Evolutionary conservation across 306 rosid genomes (phyloP).

Genomic region (Fagus crenata): DNA sequence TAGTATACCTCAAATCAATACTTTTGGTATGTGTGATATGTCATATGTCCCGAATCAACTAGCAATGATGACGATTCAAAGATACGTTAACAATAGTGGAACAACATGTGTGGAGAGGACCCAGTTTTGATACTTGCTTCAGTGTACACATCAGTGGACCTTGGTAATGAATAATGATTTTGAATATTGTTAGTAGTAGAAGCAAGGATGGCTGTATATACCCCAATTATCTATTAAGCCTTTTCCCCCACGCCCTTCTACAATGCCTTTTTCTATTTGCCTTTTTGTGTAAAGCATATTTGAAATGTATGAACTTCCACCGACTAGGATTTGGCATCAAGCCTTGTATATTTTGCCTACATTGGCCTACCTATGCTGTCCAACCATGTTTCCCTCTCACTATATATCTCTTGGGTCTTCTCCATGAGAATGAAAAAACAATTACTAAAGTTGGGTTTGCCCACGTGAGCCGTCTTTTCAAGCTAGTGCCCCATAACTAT

Average conservation of each 20-base stretch:
- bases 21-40: slow-evolving; percentile 31
- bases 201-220: slow-evolving; percentile 45
- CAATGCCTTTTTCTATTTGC: slow-evolving; percentile 17
- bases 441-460: slow-evolving; percentile 35
- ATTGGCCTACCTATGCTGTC: slow-evolving; percentile 31
- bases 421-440: slow-evolving; percentile 18
- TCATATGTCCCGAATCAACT: slow-evolving; percentile 44
- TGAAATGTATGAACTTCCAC: slow-evolving; percentile 27
- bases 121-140: slow-evolving; percentile 40
- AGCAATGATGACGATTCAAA: slow-evolving; percentile 47
- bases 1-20: slow-evolving; percentile 31
- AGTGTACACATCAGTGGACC: slow-evolving; percentile 44
- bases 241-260: slow-evolving; percentile 20
- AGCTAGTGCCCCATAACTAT: slow-evolving; percentile 44
- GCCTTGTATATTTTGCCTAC: slow-evolving; percentile 27
- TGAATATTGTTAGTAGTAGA: slow-evolving; percentile 40
- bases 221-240: slow-evolving; percentile 36
- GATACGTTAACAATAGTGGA: slow-evolving; percentile 35
- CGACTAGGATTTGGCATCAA: slow-evolving; percentile 36
- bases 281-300: slow-evolving; percentile 45
- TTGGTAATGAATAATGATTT: slow-evolving; percentile 54
- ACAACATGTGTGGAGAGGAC: slow-evolving; percentile 50
- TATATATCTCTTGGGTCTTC: slow-evolving; percentile 15
- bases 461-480: slow-evolving; percentile 37
- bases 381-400: slow-evolving; percentile 23